Evolutionary conservation across 345 rosid genomes (phyloP).

Genomic region (Boechera stricta): DNA sequence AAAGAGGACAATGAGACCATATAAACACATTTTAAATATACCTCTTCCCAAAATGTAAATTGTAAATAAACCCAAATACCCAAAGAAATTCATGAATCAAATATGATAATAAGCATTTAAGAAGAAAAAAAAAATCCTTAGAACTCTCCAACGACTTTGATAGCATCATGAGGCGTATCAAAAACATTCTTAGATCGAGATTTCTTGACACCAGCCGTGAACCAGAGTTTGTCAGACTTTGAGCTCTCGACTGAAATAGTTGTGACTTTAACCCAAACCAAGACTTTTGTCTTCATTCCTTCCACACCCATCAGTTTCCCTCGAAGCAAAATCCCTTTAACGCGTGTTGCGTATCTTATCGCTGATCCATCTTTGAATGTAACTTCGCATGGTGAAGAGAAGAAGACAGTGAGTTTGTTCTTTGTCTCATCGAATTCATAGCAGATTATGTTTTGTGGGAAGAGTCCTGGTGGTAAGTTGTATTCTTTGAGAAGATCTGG

Average conservation of each 20-base stretch:
- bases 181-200: constrained; percentile 75
- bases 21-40: constrained; percentile 35
- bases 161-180: constrained; percentile 62
- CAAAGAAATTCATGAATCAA: constrained; percentile 31
- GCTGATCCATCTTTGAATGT: constrained; percentile 85
- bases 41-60: constrained; percentile 28
- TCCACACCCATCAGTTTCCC: constrained; percentile 84
- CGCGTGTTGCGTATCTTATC: constrained; percentile 81
- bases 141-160: constrained; percentile 77
- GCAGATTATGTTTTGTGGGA: constrained; percentile 83
- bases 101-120: constrained; percentile 26
- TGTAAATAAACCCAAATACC: constrained; percentile 34
- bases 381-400: constrained; percentile 78
- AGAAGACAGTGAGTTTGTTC: constrained; percentile 78
- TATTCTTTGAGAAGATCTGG: constrained; percentile 89
- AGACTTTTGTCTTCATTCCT: constrained; percentile 96
- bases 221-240: constrained; percentile 94
- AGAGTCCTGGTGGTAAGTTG: constrained; percentile 89
- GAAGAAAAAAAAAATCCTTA: constrained; percentile 37
- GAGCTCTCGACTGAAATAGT: constrained; percentile 68
- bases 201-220: constrained; percentile 92
- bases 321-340: constrained; percentile 71
- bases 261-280: constrained; percentile 93
- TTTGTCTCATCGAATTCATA: constrained; percentile 90
- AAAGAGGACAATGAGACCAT: background rate